These are phyloP conservation scores for Gymnopus androsaceus DNA, from an alignment of 1,284 basidiomycete species.

Conservation along the genomic window DNA sequence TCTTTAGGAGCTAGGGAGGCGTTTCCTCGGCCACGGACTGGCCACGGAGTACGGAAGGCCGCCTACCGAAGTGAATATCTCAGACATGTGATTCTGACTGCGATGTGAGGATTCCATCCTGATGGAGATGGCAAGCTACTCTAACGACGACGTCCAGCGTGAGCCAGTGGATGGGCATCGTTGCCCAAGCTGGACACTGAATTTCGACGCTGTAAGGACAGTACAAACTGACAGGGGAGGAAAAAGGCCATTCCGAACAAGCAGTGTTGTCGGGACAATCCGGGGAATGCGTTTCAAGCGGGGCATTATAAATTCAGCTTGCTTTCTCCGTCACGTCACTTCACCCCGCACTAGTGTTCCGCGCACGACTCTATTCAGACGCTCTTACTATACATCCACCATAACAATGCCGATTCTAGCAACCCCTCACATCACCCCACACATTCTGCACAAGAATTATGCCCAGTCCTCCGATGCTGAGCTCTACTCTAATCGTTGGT, in stretches of 20 bases:
- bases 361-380: conserved; percentile 21
- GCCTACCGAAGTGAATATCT: neutral
- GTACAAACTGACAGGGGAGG: neutral
- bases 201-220: too few relatives aligned
- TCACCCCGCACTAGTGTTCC: conserved; percentile 17
- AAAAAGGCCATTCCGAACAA: neutral
- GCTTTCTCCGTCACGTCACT: conserved; percentile 6
- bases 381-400: conserved; percentile 43
- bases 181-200: neutral
- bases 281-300: conserved; percentile 38
- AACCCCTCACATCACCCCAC: conserved; percentile 81
- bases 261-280: conserved; percentile 13
- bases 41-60: too few relatives aligned
- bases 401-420: conserved; percentile 53
- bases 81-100: conserved; percentile 5
- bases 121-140: neutral
- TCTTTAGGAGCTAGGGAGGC: too few relatives aligned
- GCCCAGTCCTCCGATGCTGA: conserved; percentile 72
- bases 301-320: conserved; percentile 31
- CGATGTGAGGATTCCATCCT: neutral
- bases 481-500: conserved; percentile 58
- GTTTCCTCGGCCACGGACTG: too few relatives aligned
- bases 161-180: neutral
- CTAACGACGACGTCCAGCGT: neutral
- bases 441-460: conserved; percentile 82